Evolutionary conservation across 2,329 filamentous ascomycete genomes (phyloP), one percentile per base, ranked within the genome.

Genomic region (Venturia effusa): DNA sequence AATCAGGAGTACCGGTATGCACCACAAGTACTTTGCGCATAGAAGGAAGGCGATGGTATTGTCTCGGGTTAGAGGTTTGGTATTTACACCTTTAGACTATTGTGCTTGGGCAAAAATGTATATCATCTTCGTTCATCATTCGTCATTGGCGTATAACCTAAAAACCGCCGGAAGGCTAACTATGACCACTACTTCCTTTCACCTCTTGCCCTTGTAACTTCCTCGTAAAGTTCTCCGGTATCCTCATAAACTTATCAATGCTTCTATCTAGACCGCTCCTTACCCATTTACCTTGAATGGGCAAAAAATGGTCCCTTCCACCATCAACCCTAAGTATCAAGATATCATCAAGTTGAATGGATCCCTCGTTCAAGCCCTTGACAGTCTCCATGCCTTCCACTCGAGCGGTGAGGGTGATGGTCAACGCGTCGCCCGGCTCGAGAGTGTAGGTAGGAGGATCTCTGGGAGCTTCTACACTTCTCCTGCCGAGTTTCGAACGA

Each of bases 281-380:
- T 3, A 88, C 78, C 93, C 94, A 99, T 1, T 77, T 79, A 0
- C 84, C 94, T 30, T 84, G 86, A 0, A 96, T 80, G 0, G 92
- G 88, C 45, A 99, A 84, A 72, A 99, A 99, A 71, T 97, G 89
- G 70, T 99, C 94, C 59, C 92, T 84, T 0, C 95, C 95, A 62
- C 88, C 84, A 13, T 85, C 82, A 5, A 99, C 89, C 0, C 92
- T 86, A 10, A 99, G 80, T 1, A 99, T 88, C 8, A 99, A 79
- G 3, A 99, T 87, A 67, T 97, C 92, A 67, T 97, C 93, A 0
- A 99, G 78, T 8, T 78, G 78, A 4, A 79, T 73, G 1, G 80
- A 79, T 19, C 84, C 85, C 63, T 88, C 81, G 68, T 97, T 97
- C 43, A 99, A 80, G 1, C 81, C 77, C 22, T 83, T 84, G 0